Conservation (phyloP, 768 basidiomycete genomes). For the Boletus pseudopeckii region DNA sequence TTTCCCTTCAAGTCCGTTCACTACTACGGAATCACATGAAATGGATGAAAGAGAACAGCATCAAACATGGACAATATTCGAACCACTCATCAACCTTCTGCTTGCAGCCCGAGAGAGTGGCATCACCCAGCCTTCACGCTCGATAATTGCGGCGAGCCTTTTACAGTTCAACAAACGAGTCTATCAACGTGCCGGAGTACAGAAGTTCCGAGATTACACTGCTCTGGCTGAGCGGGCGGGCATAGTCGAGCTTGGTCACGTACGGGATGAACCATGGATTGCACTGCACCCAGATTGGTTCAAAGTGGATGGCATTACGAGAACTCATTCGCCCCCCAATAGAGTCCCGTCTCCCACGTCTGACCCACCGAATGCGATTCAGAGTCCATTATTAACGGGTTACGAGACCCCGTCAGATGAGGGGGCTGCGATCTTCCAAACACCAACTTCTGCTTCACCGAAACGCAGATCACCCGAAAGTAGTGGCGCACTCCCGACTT, state of each 20-base stretch:
- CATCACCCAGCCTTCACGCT: conserved; percentile 35
- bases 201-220: conserved; percentile 26
- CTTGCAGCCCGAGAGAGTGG: conserved; percentile 30
- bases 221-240: conserved; percentile 26
- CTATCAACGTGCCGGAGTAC: conserved; percentile 28
- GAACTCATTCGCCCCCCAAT: background rate
- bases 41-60: conserved; percentile 5
- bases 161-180: conserved; percentile 21
- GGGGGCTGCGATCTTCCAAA: background rate
- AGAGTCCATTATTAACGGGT: conserved; percentile 5
- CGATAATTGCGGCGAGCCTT: conserved; percentile 36
- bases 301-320: background rate
- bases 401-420: conserved; percentile 9
- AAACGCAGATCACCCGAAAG: background rate
- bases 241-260: conserved; percentile 25
- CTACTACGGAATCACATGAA: background rate
- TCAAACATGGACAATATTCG: conserved; percentile 29
- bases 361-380: conserved; percentile 7
- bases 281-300: conserved; percentile 27
- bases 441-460: background rate
- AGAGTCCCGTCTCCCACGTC: conserved; percentile 12
- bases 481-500: background rate
- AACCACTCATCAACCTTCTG: conserved; percentile 24
- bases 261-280: conserved; percentile 22
- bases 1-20: conserved; percentile 4